phyloP scores from a whole-genome alignment of 2,329 filamentous ascomycete species.

The Annulohypoxylon truncatum region DNA sequence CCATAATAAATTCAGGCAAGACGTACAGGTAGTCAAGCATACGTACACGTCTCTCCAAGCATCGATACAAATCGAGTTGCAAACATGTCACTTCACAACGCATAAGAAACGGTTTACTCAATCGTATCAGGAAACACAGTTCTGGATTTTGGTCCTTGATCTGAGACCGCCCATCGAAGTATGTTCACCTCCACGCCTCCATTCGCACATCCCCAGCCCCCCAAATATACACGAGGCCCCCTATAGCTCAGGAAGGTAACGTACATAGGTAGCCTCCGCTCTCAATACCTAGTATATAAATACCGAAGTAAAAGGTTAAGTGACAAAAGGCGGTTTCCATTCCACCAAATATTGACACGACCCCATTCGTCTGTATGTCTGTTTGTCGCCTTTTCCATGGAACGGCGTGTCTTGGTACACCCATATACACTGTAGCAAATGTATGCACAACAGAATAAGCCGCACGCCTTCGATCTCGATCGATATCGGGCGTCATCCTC shows the following conservation, averaged over 20 bases:
- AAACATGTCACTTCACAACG: background rate
- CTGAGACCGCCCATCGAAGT: constrained; percentile 8
- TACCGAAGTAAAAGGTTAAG: constrained; percentile 20
- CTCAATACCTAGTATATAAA: constrained; percentile 9
- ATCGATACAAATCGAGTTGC: background rate
- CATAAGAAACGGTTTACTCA: background rate
- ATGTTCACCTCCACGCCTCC: constrained; percentile 16
- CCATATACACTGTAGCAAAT: constrained; percentile 15
- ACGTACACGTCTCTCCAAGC: background rate
- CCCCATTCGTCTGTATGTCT: background rate
- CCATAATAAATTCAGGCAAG: background rate
- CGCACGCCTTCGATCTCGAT: background rate
- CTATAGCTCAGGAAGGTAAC: constrained; percentile 11
- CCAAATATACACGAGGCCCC: constrained; percentile 6
- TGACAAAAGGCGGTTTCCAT: constrained; percentile 5
- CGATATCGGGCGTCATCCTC: background rate
- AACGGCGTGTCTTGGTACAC: constrained; percentile 18
- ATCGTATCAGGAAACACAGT: constrained; percentile 25
- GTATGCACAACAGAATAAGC: background rate
- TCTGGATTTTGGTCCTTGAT: constrained; percentile 25
- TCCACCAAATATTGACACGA: constrained; percentile 20
- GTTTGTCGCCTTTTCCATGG: background rate
- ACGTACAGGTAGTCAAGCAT: background rate
- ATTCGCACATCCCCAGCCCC: constrained; percentile 1
- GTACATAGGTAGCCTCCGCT: background rate